Conservation (phyloP, 306 rosid genomes). For the Fragaria nilgerrensis region DNA sequence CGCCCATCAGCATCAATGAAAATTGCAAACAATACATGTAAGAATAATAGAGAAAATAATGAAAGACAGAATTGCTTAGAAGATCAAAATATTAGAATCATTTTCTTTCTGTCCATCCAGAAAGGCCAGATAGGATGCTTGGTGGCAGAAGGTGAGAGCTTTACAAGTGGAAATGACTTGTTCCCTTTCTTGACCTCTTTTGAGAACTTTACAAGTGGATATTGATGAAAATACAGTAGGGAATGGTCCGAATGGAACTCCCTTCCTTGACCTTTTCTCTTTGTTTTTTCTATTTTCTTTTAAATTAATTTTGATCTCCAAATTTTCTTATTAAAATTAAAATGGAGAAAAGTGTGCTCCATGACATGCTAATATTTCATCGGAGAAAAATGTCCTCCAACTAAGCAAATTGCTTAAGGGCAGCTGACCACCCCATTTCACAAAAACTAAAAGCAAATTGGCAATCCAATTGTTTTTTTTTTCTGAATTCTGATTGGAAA, state of each 20-base stretch:
- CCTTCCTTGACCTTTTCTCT: background rate
- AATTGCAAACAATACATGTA: background rate
- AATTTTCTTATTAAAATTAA: background rate
- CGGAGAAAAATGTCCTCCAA: no score
- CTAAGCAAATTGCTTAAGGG: no score
- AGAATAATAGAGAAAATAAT: background rate
- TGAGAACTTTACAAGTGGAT: background rate
- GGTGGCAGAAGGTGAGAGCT: background rate
- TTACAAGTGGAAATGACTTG: slow-evolving; percentile 1
- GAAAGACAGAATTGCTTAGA: background rate
- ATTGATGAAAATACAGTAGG: background rate
- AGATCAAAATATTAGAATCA: background rate
- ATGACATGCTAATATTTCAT: no score
- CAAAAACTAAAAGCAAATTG: no score
- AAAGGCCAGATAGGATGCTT: background rate
- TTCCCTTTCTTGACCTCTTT: background rate
- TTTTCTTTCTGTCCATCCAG: background rate
- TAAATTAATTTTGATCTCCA: background rate
- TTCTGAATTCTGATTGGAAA: no score
- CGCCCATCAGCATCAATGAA: background rate
- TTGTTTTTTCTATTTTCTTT: background rate
- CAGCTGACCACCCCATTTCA: no score
- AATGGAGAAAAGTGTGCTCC: no score
- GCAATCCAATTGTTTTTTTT: no score
- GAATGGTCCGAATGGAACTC: background rate